These are phyloP conservation scores for Trypanosoma theileri DNA, from an alignment of 208 protist genomes.

Conservation along the genomic window DNA sequence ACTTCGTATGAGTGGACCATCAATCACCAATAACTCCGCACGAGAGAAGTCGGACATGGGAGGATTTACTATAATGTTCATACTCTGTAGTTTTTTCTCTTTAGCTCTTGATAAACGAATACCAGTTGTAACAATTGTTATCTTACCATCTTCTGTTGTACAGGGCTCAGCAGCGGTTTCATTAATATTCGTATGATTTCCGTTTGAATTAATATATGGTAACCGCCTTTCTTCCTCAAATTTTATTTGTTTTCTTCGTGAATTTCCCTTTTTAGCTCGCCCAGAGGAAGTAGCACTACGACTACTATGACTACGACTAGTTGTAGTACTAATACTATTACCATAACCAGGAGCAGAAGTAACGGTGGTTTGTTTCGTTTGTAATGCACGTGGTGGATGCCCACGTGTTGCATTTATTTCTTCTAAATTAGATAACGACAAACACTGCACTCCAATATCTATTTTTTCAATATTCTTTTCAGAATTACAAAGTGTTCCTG, in stretches of 20 bases:
- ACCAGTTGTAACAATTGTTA: slow-evolving; percentile 64
- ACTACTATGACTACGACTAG: no score
- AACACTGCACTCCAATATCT: slow-evolving; percentile 18
- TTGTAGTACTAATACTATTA: no score
- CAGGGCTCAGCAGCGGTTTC: not conserved
- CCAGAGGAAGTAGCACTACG: no score
- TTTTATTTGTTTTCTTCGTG: not conserved
- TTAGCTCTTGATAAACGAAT: slow-evolving; percentile 40
- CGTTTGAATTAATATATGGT: no score
- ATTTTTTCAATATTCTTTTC: not conserved
- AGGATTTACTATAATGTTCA: slow-evolving; percentile 64
- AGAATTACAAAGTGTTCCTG: not conserved
- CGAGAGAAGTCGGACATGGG: slow-evolving; percentile 28
- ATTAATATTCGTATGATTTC: not conserved
- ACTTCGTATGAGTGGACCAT: slow-evolving; percentile 62
- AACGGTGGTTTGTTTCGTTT: no score
- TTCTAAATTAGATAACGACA: no score
- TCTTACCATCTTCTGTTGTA: slow-evolving; percentile 1
- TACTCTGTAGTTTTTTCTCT: slow-evolving; percentile 18
- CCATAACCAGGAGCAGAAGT: no score
- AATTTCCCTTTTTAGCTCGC: not conserved
- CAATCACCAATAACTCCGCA: slow-evolving; percentile 47
- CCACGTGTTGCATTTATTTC: no score
- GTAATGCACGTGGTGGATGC: no score
- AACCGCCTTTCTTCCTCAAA: no score